Evolutionary conservation across 2,329 filamentous ascomycete species (phyloP).

Genomic region (Xylaria hypoxylon): DNA sequence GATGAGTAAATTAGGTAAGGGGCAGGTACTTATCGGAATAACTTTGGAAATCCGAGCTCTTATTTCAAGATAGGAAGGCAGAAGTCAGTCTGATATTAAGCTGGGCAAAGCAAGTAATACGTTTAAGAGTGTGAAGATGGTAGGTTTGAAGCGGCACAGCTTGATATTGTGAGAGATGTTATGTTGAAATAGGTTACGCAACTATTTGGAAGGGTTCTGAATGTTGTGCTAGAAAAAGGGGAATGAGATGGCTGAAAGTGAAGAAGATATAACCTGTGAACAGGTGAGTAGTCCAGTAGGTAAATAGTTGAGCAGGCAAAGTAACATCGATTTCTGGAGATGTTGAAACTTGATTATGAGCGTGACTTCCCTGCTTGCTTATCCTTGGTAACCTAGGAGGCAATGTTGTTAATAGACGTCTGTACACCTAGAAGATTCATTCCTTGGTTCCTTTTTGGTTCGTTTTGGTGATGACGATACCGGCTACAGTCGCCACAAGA

Average conservation of each 20-base stretch:
- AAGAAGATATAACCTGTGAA: background rate
- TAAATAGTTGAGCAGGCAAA: background rate
- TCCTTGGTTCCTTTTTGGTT: background rate
- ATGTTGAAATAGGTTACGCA: background rate
- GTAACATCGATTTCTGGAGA: background rate
- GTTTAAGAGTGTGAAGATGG: background rate
- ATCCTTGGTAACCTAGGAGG: background rate
- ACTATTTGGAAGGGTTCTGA: background rate
- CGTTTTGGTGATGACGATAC: background rate
- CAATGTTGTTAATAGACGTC: background rate
- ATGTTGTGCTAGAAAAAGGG: background rate
- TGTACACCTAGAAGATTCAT: background rate
- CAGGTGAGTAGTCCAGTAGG: no score
- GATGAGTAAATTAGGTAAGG: background rate
- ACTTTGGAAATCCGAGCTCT: background rate
- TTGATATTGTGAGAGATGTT: constrained; percentile 1
- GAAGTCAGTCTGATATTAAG: background rate
- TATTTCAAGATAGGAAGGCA: background rate
- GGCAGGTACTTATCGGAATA: background rate
- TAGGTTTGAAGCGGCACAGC: background rate
- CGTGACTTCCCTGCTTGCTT: background rate
- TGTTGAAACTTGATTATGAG: background rate
- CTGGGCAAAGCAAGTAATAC: background rate
- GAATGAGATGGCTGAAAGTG: background rate
- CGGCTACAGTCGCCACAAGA: background rate